phyloP scores from a whole-genome alignment of 1,284 basidiomycete genomes.

The Lignosus rhinocerotis region DNA sequence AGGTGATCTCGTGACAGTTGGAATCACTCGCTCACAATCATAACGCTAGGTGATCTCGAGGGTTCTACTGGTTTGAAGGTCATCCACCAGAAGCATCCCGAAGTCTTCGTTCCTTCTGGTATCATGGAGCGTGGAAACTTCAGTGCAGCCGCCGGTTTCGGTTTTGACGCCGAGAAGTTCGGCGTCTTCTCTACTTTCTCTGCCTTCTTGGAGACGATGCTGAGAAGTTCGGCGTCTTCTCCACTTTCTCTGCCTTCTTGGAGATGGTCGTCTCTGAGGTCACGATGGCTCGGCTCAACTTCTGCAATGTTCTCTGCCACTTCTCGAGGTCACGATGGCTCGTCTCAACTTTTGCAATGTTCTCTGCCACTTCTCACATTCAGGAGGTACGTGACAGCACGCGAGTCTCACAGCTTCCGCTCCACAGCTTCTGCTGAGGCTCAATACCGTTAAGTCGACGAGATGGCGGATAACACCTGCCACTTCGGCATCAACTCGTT shows the following conservation, averaged over 20 bases:
- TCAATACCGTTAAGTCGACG: constrained; percentile 49
- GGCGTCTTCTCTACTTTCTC: constrained; percentile 87
- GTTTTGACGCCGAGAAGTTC: constrained; percentile 72
- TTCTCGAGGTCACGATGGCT: constrained; percentile 96
- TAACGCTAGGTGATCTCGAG: constrained; percentile 66
- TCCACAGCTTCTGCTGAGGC: background rate
- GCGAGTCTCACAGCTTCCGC: background rate
- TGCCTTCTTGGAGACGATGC: constrained; percentile 79
- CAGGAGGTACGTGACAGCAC: constrained; percentile 52
- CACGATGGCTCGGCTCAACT: constrained; percentile 87
- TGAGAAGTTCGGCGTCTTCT: constrained; percentile 80
- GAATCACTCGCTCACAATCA: no score
- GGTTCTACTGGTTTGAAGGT: constrained; percentile 84
- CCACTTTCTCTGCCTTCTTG: constrained; percentile 85
- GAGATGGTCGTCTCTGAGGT: constrained; percentile 87
- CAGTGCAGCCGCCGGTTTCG: constrained; percentile 84
- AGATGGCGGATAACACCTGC: constrained; percentile 87
- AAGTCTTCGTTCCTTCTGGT: constrained; percentile 81
- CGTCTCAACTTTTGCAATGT: constrained; percentile 84
- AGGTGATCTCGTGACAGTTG: constrained; percentile 61
- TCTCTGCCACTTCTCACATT: constrained; percentile 85
- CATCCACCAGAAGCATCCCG: constrained; percentile 85
- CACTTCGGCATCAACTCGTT: constrained; percentile 83
- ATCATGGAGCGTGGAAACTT: constrained; percentile 48
- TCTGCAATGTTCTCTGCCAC: constrained; percentile 83